phyloP scores from a whole-genome alignment of 768 basidiomycete species.

The Boletus subparvulus region DNA sequence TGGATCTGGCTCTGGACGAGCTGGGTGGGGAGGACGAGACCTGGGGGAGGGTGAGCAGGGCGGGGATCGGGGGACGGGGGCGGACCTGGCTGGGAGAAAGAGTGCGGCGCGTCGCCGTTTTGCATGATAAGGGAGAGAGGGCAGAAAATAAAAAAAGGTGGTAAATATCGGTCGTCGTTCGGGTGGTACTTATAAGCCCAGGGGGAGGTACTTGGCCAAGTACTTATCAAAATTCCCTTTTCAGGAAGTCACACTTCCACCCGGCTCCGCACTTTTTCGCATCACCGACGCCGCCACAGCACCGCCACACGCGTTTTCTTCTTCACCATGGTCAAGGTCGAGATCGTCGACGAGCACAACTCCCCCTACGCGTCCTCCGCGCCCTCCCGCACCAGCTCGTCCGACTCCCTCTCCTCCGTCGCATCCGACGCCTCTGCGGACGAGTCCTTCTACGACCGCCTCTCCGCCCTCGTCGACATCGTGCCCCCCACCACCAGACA shows the following conservation, averaged over 20 bases:
- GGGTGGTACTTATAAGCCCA: conserved; percentile 27
- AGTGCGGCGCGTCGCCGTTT: conserved; percentile 27
- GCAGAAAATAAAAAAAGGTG: conserved; percentile 26
- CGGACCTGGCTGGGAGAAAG: conserved; percentile 36
- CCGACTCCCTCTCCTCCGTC: conserved; percentile 77
- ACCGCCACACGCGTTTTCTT: conserved; percentile 11
- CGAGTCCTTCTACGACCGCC: conserved; percentile 84
- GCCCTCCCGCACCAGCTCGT: conserved; percentile 67
- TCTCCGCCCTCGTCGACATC: conserved; percentile 93
- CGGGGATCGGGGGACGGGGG: background rate
- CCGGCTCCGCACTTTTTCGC: conserved; percentile 31
- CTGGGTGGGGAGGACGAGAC: conserved; percentile 60
- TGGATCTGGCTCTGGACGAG: conserved; percentile 80
- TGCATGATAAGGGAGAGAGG: conserved; percentile 32
- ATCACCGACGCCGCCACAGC: conserved; percentile 22
- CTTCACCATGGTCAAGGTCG: conserved; percentile 84
- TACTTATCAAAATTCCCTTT: conserved; percentile 23
- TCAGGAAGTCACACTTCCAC: conserved; percentile 1
- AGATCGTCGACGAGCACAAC: conserved; percentile 77
- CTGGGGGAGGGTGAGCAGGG: conserved; percentile 32
- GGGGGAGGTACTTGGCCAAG: conserved; percentile 21
- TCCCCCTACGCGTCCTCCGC: conserved; percentile 77
- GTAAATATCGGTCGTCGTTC: conserved; percentile 16
- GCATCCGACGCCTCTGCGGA: conserved; percentile 70
- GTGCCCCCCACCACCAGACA: conserved; percentile 89